These are phyloP conservation scores for Citrus unshiu DNA, from an alignment of 345 rosid genomes.

Conservation along the genomic window DNA sequence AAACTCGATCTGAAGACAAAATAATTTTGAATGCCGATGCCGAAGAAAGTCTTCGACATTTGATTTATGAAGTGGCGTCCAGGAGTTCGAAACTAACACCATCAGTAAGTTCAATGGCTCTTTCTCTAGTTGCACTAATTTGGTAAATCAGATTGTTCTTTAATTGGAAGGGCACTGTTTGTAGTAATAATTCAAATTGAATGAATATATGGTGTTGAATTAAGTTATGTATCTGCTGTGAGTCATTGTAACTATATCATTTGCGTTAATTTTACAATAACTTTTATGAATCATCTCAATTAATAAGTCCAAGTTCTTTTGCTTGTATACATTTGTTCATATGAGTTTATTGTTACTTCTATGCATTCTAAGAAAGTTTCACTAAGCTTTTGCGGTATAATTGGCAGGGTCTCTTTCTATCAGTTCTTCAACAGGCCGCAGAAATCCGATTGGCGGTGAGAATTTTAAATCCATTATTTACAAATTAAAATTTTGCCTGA, in stretches of 20 bases:
- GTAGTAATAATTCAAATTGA: background rate
- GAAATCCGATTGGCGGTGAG: slow-evolving; percentile 75
- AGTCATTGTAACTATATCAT: background rate
- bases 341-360: background rate
- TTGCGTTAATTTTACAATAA: background rate
- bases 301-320: background rate
- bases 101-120: slow-evolving; percentile 43
- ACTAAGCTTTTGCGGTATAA: slow-evolving; percentile 11
- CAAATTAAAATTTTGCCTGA: background rate
- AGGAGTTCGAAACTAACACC: slow-evolving; percentile 76
- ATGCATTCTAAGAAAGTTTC: background rate
- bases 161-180: background rate
- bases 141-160: background rate
- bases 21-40: slow-evolving; percentile 49
- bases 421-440: slow-evolving; percentile 77
- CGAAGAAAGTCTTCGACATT: slow-evolving; percentile 67
- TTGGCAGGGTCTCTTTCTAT: slow-evolving; percentile 70
- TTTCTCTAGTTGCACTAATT: background rate
- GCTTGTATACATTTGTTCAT: background rate
- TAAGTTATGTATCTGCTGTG: background rate
- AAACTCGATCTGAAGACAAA: slow-evolving; percentile 48
- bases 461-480: slow-evolving; percentile 12
- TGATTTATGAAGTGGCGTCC: slow-evolving; percentile 76
- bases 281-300: background rate
- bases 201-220: background rate